A percentile compares a stretch with the other conserved stretches of the same genome.
phyloP scores from a whole-genome alignment of 768 basidiomycete species.

The Psilocybe cubensis region DNA sequence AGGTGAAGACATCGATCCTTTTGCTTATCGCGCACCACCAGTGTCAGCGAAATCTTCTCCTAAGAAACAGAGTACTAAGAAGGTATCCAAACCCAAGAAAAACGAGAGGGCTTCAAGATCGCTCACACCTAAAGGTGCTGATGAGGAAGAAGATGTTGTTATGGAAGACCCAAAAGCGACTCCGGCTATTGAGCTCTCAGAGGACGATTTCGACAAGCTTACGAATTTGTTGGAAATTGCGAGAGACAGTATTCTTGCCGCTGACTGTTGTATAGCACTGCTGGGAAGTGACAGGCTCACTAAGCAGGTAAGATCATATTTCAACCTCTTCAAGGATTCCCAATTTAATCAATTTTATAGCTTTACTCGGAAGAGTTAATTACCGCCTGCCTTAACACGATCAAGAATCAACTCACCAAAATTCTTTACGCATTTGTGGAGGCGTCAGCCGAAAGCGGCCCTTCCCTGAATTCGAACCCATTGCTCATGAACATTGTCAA shows the following conservation, averaged over 20 bases:
- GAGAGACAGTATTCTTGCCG: constrained; percentile 77
- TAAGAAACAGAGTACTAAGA: constrained; percentile 54
- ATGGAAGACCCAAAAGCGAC: constrained; percentile 8
- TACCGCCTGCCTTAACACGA: constrained; percentile 69
- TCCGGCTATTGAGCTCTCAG: constrained; percentile 34
- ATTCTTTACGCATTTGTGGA: constrained; percentile 90
- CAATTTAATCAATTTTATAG: constrained; percentile 37
- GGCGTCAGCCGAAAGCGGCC: constrained; percentile 48
- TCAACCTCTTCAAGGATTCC: not conserved
- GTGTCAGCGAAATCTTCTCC: constrained; percentile 40
- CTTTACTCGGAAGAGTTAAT: constrained; percentile 96
- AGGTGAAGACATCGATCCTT: constrained; percentile 78
- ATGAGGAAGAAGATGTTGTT: constrained; percentile 20
- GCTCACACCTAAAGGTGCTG: constrained; percentile 39
- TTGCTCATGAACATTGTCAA: constrained; percentile 57
- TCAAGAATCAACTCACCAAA: constrained; percentile 81
- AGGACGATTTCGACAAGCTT: constrained; percentile 54
- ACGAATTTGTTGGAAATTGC: constrained; percentile 59
- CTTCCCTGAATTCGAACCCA: constrained; percentile 43
- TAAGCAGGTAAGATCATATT: constrained; percentile 68
- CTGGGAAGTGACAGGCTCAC: constrained; percentile 79
- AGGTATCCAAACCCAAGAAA: constrained; percentile 39
- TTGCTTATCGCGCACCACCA: constrained; percentile 39
- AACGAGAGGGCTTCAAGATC: constrained; percentile 47
- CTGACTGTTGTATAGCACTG: constrained; percentile 81